Evolutionary conservation across 352 stramenopile genomes (phyloP), one percentile per base, ranked within the genome.

Genomic region (Globisporangium apiculatum): DNA sequence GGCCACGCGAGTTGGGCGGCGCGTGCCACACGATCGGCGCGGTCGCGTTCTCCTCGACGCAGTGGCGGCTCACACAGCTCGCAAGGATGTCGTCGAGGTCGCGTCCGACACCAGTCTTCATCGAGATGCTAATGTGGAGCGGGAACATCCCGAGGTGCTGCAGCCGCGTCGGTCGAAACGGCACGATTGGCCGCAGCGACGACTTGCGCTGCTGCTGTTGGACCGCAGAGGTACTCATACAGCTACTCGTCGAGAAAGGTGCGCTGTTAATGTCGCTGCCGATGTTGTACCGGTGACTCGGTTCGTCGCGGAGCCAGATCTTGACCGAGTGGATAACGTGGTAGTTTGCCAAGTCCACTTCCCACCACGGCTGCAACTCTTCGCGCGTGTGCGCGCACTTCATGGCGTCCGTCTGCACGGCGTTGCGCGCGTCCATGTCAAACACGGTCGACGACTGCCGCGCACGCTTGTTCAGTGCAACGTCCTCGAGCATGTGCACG

Each of bases 51-150:
- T 78, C 68, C 0, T 42, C 36, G 0, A 86, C 48, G 8, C 66
- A 70, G 9, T 79, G 55, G 0, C 58, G 73, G 49, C 65, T 81
- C 48, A 86, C 76, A 51, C 65, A 70, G 57, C 76, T 79, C 0
- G 68, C 67, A 45, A 89, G 40, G 50, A 86, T 72, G 48, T 87
- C 75, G 47, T 83, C 76, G 11, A 79, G 71, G 56, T 87, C 73
- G 7, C 75, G 72, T 8, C 69, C 75, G 15, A 82, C 65, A 2
- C 79, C 79, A 4, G 72, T 78, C 51, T 83, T 89, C 79, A 87
- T 89, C 5, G 75, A 87, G 24, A 89, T 60, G 31, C 51, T 72
- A 8, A 89, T 60, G 50, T 89, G 67, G 1, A 89, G 48, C 0
- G 79, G 79, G 31, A 80, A 87, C 35, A 74, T 53, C 4, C 63